Evolutionary conservation across 441 rosid genomes (phyloP).

Genomic region (Rhodomyrtus psidioides): DNA sequence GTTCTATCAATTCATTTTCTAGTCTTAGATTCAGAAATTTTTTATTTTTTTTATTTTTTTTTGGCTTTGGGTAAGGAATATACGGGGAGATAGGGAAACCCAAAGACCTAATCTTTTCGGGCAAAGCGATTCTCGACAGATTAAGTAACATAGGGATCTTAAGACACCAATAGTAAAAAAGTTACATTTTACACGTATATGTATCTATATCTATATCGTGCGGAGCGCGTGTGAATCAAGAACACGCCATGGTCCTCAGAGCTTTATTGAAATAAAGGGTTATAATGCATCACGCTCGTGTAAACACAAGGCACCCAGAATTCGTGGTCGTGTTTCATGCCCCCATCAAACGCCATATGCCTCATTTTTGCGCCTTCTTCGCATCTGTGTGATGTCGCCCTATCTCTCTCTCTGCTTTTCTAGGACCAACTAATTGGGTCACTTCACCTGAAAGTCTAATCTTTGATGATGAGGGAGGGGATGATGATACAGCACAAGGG

Average conservation of each 20-base stretch:
- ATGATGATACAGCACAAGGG: neutral
- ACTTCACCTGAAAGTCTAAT: neutral
- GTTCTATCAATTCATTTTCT: neutral
- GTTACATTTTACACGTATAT: neutral
- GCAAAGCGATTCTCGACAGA: neutral
- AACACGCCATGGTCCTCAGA: rapidly evolving
- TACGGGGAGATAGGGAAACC: neutral
- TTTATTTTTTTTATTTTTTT: rapidly evolving
- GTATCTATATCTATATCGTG: rapidly evolving
- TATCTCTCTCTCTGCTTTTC: neutral
- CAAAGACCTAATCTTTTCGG: neutral
- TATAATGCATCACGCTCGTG: neutral
- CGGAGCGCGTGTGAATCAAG: neutral
- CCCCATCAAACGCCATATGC: rapidly evolving
- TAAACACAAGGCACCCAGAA: neutral
- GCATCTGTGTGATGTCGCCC: neutral
- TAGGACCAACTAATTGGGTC: neutral
- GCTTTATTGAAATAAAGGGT: neutral
- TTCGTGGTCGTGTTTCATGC: neutral
- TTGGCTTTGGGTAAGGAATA: neutral
- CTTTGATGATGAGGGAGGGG: neutral
- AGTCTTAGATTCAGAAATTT: neutral
- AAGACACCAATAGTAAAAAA: neutral
- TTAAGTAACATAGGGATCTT: neutral
- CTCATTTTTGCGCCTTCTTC: neutral